These are phyloP conservation scores for Paracoccidioides lutzii DNA, from an alignment of 2,329 filamentous ascomycete species.

Conservation along the genomic window DNA sequence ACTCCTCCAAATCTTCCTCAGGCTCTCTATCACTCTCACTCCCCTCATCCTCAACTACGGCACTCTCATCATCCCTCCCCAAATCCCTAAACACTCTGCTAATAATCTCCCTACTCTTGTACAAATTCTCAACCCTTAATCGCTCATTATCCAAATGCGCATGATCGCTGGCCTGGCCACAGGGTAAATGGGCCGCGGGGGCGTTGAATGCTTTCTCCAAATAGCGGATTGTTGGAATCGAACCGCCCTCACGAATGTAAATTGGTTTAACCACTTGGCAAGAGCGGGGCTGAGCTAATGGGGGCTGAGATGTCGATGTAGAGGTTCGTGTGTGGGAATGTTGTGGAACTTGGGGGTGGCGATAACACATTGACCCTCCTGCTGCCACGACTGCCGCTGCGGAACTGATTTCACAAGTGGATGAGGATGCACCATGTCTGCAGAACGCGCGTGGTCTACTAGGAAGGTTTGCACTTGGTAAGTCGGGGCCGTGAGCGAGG, in stretches of 20 bases:
- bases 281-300: neutral
- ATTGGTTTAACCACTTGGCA: conserved; percentile 42
- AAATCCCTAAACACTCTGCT: conserved; percentile 66
- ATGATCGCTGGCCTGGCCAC: conserved; percentile 84
- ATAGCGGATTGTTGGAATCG: conserved; percentile 87
- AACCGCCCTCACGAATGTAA: conserved; percentile 91
- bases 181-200: conserved; percentile 82
- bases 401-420: neutral
- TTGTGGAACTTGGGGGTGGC: neutral
- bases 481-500: conserved; percentile 15
- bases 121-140: conserved; percentile 72
- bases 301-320: neutral
- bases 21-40: neutral
- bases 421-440: neutral
- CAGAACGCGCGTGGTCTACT: neutral
- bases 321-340: neutral
- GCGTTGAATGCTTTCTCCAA: conserved; percentile 87
- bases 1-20: neutral
- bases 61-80: conserved; percentile 14
- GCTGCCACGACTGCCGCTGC: neutral
- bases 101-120: conserved; percentile 88
- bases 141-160: conserved; percentile 94
- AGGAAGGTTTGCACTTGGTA: neutral
- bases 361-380: neutral
- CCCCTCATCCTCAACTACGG: neutral